Evolutionary conservation across 345 rosid genomes (phyloP), one percentile per base, ranked within the genome.

Genomic region (Brassica nigra): DNA sequence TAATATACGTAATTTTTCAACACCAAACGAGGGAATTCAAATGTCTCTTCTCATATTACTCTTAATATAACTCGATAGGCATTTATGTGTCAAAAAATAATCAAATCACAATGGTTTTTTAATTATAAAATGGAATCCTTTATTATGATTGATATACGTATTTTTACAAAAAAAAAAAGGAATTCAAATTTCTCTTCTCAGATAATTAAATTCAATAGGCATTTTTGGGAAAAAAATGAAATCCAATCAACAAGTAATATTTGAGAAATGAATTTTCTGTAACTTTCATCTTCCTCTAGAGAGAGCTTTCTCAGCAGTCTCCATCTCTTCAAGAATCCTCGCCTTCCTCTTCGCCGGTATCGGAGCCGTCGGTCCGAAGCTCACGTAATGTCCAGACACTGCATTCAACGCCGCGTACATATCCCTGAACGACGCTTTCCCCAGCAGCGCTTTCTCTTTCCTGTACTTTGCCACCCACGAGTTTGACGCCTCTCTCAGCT

Each of bases 391-490:
- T 4, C 97, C 97, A 0, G 97, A 90, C 39, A 95, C 94, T 8
- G 94, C 99, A 63, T 95, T 95, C 85, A 95, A 75, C 2, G 99
- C 98, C 11, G 97, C 91, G 81, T 95, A 95, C 0, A 92, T 91
- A 70, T 95, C 99, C 23, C 98, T 68, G 47, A 88, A 95, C 0
- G 98, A 95, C 47, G 91, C 28, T 72, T 90, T 88, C 7, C 97
- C 98, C 2, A 95, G 84, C 27, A 95, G 83, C 5, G 94, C 85
- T 68, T 95, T 95, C 92, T 95, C 98, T 79, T 88, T 89, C 81
- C 97, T 74, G 73, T 95, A 95, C 93, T 95, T 95, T 0, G 99
- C 98, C 71, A 92, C 98, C 99, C 99, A 95, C 0, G 84, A 79
- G 68, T 95, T 95, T 5, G 98, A 92, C 5, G 90, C 76, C 55